Base-by-base conservation (phyloP, 2,329 filamentous ascomycete genomes). In the Rhexocercosporidium sp. region DNA sequence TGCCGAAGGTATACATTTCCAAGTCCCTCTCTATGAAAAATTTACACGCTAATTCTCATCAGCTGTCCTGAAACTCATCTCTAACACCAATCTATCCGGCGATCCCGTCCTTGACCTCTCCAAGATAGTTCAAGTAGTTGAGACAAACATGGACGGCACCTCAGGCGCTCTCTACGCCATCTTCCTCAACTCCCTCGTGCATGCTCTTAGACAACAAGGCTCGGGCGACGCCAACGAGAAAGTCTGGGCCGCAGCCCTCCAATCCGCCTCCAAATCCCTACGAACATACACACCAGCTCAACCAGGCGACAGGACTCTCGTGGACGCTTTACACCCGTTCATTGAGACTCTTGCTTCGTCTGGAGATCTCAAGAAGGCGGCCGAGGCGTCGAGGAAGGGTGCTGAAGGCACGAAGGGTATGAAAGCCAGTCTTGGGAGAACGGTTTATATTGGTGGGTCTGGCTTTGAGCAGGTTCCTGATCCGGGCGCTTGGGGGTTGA, bases 291-390 rank as follows among this genome's bases (percentile, higher is more conserved):
- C 96, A 1, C 94, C 95, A 0, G 96, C 96, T 0, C 88, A 90
- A 62, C 91, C 91, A 0, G 96, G 96, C 31, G 96, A 99, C 78
- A 86, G 96, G 60, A 99, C 96, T 0, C 82, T 98, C 41, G 87
- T 98, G 39, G 96, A 99, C 79, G 94, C 95, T 1, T 83, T 99
- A 59, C 87, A 92, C 69, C 96, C 96, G 1, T 99, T 98, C 77
- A 90, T 96, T 61, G 86, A 93, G 51, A 87, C 85, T 3, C 84
- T 98, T 2, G 83, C 81, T 7, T 79, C 85, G 75, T 89, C 88
- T 0, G 87, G 87, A 16, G 87, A 92, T 76, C 78, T 96, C 22
- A 85, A 87, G 71, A 84, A 88, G 76, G 94, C 96, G 8, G 93
- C 93, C 0, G 83, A 88, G 73, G 93, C 92, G 1, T 90, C 94